phyloP scores from a whole-genome alignment of 495 filamentous ascomycete species.

The Hyaloscypha hepaticicola region DNA sequence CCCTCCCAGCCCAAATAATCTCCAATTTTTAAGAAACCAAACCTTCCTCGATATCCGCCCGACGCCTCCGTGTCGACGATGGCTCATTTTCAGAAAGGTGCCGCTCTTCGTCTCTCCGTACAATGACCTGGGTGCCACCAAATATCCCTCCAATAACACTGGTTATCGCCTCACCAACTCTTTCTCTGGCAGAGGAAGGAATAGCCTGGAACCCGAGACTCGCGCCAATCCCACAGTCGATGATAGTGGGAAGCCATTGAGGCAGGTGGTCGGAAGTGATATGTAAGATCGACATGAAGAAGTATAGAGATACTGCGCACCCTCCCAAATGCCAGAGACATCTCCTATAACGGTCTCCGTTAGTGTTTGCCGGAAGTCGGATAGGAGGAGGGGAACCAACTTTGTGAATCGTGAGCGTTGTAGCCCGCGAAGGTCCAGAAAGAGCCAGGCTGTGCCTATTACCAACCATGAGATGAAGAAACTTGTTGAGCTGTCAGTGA shows the following conservation, averaged over 20 bases:
- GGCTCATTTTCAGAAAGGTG: neutral
- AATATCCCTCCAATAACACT: neutral
- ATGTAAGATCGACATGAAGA: slow-evolving; percentile 4
- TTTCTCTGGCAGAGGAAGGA: neutral
- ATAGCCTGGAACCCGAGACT: slow-evolving; percentile 2
- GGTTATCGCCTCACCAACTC: neutral
- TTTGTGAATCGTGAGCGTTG: neutral
- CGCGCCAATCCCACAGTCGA: neutral
- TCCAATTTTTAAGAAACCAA: too few species aligned
- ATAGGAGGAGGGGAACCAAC: neutral
- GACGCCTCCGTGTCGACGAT: neutral
- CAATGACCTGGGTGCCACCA: neutral
- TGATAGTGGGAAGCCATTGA: neutral
- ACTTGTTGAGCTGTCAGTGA: neutral
- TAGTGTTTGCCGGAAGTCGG: neutral
- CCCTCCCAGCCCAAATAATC: too few species aligned
- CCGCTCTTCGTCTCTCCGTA: neutral
- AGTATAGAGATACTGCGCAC: neutral
- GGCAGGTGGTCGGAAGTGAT: slow-evolving; percentile 5
- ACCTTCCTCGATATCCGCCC: neutral
- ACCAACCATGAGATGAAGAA: neutral
- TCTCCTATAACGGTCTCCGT: neutral
- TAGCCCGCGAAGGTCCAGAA: neutral
- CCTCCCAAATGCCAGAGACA: slow-evolving; percentile 1
- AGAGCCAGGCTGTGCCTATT: neutral